Conservation (phyloP, 179 eudicot genomes). For the Spergularia azorica region DNA sequence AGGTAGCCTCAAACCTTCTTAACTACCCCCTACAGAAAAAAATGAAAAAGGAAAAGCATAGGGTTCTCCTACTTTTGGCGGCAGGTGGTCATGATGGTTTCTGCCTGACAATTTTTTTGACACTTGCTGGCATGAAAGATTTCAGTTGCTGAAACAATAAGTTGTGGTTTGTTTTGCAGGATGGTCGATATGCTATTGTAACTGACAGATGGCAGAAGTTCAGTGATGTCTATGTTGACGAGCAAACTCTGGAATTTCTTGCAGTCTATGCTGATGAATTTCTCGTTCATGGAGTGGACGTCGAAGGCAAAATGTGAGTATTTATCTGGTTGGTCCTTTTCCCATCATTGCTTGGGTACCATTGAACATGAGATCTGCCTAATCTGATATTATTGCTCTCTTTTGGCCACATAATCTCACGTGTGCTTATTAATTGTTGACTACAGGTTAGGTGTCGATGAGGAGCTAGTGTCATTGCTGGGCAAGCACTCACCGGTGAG, state of each 20-base stretch:
- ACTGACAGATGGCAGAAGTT: slow-evolving; percentile 99
- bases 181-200: slow-evolving; percentile 80
- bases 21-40: too few relatives aligned
- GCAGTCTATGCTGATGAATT: slow-evolving; percentile 86
- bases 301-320: slow-evolving; percentile 94
- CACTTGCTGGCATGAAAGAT: not conserved
- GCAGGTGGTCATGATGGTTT: not conserved
- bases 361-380: slow-evolving; percentile 9
- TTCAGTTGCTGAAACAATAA: not conserved
- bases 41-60: too few relatives aligned
- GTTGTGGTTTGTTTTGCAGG: slow-evolving; percentile 47
- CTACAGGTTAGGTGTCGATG: slow-evolving; percentile 92
- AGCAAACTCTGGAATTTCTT: slow-evolving; percentile 64
- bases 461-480: slow-evolving; percentile 86
- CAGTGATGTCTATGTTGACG: slow-evolving; percentile 71
- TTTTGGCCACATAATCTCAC: not conserved
- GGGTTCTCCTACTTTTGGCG: not conserved
- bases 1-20: slow-evolving; percentile 39
- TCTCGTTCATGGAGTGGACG: slow-evolving; percentile 97
- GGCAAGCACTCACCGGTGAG: slow-evolving; percentile 83
- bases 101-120: not conserved
- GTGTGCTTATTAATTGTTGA: slow-evolving; percentile 10
- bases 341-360: not conserved
- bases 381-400: not conserved
- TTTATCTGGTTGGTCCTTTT: slow-evolving; percentile 14